A percentile compares a stretch with the other conserved stretches of the same genome.
Evolutionary conservation across 2,329 filamentous ascomycete species (phyloP).

Genomic region (Nemania abortiva): DNA sequence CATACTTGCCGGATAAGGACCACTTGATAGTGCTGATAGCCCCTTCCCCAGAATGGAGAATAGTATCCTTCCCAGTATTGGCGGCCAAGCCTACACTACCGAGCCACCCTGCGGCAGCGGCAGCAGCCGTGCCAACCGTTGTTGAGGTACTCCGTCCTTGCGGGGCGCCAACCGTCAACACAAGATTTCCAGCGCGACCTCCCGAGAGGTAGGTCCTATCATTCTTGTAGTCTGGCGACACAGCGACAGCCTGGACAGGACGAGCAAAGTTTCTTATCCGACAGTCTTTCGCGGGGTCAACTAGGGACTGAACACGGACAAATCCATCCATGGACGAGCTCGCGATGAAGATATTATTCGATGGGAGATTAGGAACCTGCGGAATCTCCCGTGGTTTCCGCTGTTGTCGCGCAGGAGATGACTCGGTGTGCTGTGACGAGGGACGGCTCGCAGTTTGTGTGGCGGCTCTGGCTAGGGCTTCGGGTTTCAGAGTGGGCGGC

Average conservation of each 20-base stretch:
- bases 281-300: slow-evolving; percentile 86
- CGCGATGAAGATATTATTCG: slow-evolving; percentile 92
- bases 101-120: slow-evolving; percentile 89
- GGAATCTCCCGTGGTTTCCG: slow-evolving; percentile 57
- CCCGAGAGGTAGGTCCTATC: slow-evolving; percentile 93
- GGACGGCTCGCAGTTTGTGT: slow-evolving; percentile 54
- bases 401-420: slow-evolving; percentile 56
- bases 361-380: slow-evolving; percentile 77
- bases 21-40: slow-evolving; percentile 92
- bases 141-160: slow-evolving; percentile 87
- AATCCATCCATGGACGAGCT: slow-evolving; percentile 97
- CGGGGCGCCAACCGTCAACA: slow-evolving; percentile 85
- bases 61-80: slow-evolving; percentile 83
- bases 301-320: slow-evolving; percentile 88
- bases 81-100: slow-evolving; percentile 85
- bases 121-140: slow-evolving; percentile 84
- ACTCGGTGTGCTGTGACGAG: slow-evolving; percentile 56
- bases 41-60: slow-evolving; percentile 93
- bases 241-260: slow-evolving; percentile 88
- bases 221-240: slow-evolving; percentile 95
- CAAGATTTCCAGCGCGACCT: slow-evolving; percentile 86
- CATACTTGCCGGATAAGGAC: slow-evolving; percentile 91
- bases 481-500: slow-evolving; percentile 58
- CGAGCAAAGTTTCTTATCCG: slow-evolving; percentile 92
- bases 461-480: slow-evolving; percentile 54